Conservation (phyloP, 441 rosid species). For the Croton laevigatus region DNA sequence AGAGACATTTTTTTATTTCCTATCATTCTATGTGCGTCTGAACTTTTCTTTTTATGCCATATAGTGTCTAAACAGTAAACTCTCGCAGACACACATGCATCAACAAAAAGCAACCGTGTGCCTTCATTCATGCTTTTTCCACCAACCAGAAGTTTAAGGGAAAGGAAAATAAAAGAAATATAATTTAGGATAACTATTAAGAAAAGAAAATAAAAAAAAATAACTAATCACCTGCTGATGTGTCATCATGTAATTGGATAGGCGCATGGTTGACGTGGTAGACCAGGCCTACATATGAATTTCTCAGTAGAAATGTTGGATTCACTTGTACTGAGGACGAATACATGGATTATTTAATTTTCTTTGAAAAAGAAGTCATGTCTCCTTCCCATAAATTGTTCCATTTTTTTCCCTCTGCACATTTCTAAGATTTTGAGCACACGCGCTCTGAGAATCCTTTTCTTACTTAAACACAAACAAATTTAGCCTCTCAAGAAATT, state of each 20-base stretch:
- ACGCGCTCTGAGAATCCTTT: neutral
- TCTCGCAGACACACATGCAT: neutral
- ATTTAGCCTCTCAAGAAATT: too few relatives aligned
- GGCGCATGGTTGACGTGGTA: too few relatives aligned
- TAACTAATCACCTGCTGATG: too few relatives aligned
- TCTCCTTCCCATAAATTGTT: neutral
- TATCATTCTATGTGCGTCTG: neutral
- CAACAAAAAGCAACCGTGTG: neutral
- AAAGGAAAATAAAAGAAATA: too few relatives aligned
- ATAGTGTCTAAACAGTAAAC: neutral
- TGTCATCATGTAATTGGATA: too few relatives aligned
- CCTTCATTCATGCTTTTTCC: neutral
- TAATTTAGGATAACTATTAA: too few relatives aligned
- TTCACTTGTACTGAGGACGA: neutral
- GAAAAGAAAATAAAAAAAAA: too few relatives aligned
- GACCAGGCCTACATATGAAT: too few relatives aligned
- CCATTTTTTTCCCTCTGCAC: neutral
- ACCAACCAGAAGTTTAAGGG: neutral
- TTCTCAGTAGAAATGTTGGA: neutral
- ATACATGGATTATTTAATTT: neutral
- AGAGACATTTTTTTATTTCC: too few relatives aligned
- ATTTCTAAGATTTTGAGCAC: neutral
- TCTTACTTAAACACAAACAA: slow-evolving; percentile 2
- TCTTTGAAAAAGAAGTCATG: neutral
- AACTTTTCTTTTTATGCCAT: neutral